Conservation (phyloP, 192 early-diverging fungal species). For the Backusella macrospora region DNA sequence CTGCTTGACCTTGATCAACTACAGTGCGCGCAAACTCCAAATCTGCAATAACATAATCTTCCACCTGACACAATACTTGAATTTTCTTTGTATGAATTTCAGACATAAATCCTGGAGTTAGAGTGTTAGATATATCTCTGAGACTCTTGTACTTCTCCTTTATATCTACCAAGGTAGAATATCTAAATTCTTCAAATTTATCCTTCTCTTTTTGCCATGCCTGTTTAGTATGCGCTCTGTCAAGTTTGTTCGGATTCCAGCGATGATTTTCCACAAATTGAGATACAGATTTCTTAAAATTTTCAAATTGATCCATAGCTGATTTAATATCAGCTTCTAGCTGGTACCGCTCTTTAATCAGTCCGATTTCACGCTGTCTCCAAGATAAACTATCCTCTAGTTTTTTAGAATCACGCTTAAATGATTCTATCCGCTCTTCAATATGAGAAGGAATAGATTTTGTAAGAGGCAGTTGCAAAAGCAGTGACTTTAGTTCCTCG, state of each 20-base stretch:
- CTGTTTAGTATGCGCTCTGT: neutral
- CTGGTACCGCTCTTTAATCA: slow-evolving; percentile 13
- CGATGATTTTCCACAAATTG: slow-evolving; percentile 19
- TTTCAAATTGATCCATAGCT: neutral
- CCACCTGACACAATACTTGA: neutral
- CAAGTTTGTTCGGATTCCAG: slow-evolving; percentile 19
- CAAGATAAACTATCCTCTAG: slow-evolving; percentile 2
- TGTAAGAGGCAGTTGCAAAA: neutral
- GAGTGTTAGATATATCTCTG: neutral
- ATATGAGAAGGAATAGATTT: slow-evolving; percentile 10
- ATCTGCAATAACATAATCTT: slow-evolving; percentile 11
- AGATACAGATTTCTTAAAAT: neutral
- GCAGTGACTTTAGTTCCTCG: neutral
- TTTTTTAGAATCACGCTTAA: neutral
- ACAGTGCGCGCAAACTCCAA: slow-evolving; percentile 3
- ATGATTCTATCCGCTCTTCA: slow-evolving; percentile 14
- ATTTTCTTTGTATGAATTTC: slow-evolving; percentile 23
- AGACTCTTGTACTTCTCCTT: neutral
- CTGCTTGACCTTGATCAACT: slow-evolving; percentile 16
- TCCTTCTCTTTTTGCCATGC: slow-evolving; percentile 12
- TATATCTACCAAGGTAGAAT: neutral
- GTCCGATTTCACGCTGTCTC: slow-evolving; percentile 5
- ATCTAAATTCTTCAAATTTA: neutral
- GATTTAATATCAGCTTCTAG: neutral
- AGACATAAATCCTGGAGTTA: slow-evolving; percentile 7